Base-by-base conservation (phyloP, 148 eudicot genomes). In the Vaccinium vitisidaea region DNA sequence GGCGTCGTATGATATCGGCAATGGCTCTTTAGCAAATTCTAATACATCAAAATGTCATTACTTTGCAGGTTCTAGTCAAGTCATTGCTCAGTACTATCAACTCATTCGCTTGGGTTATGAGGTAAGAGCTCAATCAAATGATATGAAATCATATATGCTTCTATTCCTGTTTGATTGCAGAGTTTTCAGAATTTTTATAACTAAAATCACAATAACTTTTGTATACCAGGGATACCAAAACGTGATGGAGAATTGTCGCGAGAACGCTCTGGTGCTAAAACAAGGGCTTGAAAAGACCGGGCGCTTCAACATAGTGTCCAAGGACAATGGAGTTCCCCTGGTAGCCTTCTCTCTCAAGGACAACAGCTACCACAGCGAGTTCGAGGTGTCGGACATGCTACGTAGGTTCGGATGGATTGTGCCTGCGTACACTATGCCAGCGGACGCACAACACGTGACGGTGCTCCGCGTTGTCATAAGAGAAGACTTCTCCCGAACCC, bases 31-130 rank as follows among this genome's bases (percentile, higher is more conserved):
- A 6, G 3, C 74, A 19, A 8, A 46, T 30, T 21, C 55, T 59
- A 6, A 19, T 30, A n/a, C 16, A 12, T 23, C 5, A 63, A 8
- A 1, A 6, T 52, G 46, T 25, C n/a, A 63, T 65, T 23, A 23
- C 71, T 23, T 75, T 77, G 67, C 88, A 89, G 91, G 89, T 75
- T 87, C 91, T 43, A 75, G 80, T 84, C 91, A 90, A 84, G 80
- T 90, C 30, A 90, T 87, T 88, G 89, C 89, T n/a, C 91, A 89
- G 83, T 89, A 89, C 63, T 89, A 89, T 75, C 91, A 89, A 75
- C 81, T 90, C 54, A 88, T 90, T 46, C 84, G 91, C 67, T 82
- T 90, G 63, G 91, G 91, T 73, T 86, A 21, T 54, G 91, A 90
- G 91, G 91, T 90, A 23, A 65, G 70, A 23, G 2, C 74, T 49